A percentile compares a stretch with the other conserved stretches of the same genome.
These are phyloP conservation scores for Ceriops tagal DNA, from an alignment of 345 rosid species.

Conservation along the genomic window DNA sequence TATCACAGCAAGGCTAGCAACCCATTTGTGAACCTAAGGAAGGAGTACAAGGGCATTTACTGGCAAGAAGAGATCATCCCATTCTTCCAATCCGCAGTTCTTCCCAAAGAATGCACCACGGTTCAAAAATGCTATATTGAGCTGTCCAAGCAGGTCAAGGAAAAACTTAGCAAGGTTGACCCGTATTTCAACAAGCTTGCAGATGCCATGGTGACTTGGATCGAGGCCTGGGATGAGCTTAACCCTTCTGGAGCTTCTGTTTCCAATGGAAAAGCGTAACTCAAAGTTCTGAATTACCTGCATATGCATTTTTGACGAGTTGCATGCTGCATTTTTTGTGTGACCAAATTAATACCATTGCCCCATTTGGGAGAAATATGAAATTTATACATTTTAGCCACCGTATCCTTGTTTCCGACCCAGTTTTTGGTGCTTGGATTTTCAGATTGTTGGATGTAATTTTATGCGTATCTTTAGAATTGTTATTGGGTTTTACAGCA, in stretches of 20 bases:
- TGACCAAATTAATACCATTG: not conserved
- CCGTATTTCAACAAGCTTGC: constrained; percentile 86
- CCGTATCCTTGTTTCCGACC: constrained; percentile 6
- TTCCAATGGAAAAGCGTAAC: constrained; percentile 45
- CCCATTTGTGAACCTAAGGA: constrained; percentile 86
- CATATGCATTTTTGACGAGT: not conserved
- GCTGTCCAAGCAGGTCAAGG: constrained; percentile 75
- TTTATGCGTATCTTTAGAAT: constrained; percentile 10
- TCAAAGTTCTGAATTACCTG: not conserved
- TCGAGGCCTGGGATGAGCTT: constrained; percentile 95
- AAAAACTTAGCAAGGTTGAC: constrained; percentile 66
- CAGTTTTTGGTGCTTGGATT: constrained; percentile 4
- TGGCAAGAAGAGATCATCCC: constrained; percentile 99
- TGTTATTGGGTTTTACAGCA: not conserved
- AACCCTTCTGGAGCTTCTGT: constrained; percentile 46
- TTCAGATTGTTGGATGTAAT: constrained; percentile 12
- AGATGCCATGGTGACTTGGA: constrained; percentile 94
- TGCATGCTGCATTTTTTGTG: not conserved
- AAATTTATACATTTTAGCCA: not conserved
- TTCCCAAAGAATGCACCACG: constrained; percentile 71
- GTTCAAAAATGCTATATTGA: constrained; percentile 84
- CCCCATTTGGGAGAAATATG: not conserved
- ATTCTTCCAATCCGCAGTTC: constrained; percentile 62
- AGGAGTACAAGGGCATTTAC: constrained; percentile 87
- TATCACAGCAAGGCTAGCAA: constrained; percentile 97